Evolutionary conservation across 768 basidiomycete genomes (phyloP).

Genomic region (Panaeolus cyanescens): DNA sequence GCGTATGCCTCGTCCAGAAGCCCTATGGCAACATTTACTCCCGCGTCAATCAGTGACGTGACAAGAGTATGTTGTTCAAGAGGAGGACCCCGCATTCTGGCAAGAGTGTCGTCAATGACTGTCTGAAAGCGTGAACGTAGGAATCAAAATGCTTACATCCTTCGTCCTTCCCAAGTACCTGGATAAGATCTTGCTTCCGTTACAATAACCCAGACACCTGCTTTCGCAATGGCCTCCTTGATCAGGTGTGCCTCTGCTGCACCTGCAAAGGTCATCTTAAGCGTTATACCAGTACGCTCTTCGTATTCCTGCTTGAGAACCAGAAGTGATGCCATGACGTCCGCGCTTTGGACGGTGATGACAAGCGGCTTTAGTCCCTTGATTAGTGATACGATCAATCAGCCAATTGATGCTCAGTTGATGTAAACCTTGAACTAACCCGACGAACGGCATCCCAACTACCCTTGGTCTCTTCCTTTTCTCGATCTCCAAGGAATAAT

Average conservation of each 20-base stretch:
- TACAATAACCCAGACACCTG: constrained; percentile 70
- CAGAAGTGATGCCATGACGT: constrained; percentile 73
- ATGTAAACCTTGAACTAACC: constrained; percentile 26
- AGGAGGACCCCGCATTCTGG: constrained; percentile 71
- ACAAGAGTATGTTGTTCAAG: constrained; percentile 56
- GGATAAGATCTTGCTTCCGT: constrained; percentile 66
- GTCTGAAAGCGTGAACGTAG: not conserved
- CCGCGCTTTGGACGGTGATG: constrained; percentile 67
- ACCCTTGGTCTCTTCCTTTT: constrained; percentile 17
- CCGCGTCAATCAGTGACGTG: constrained; percentile 52
- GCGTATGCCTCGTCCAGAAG: constrained; percentile 61
- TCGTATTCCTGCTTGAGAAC: constrained; percentile 59
- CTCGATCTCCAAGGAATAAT: constrained; percentile 29
- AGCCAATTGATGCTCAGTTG: not conserved
- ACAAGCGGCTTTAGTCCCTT: constrained; percentile 70
- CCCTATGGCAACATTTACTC: constrained; percentile 69
- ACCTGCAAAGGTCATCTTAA: constrained; percentile 56
- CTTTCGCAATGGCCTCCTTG: constrained; percentile 60
- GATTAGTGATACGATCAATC: not conserved
- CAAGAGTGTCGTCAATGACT: not conserved
- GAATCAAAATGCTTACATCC: constrained; percentile 47
- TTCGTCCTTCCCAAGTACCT: constrained; percentile 58
- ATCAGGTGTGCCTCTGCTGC: constrained; percentile 65
- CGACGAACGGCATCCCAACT: constrained; percentile 38
- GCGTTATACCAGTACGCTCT: constrained; percentile 23